A percentile compares a stretch with the other conserved stretches of the same genome.
These are phyloP conservation scores for Boletus fagicola DNA, from an alignment of 768 basidiomycete species.

Conservation along the genomic window DNA sequence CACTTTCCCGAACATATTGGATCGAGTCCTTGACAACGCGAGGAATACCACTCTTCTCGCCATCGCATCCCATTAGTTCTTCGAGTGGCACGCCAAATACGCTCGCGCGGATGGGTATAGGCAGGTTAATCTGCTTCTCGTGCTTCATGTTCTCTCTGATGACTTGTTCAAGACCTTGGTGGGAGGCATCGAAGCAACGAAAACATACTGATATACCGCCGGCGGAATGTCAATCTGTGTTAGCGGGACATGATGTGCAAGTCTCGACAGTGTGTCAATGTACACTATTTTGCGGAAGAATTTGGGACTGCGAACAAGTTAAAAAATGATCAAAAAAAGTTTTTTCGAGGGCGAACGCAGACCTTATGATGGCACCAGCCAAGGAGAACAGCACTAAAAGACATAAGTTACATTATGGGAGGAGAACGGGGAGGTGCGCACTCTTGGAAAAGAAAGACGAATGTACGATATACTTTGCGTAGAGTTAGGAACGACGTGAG, in stretches of 20 bases:
- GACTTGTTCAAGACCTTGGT: not conserved
- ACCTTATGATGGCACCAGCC: constrained; percentile 87
- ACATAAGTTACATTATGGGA: constrained; percentile 8
- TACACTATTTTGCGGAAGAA: constrained; percentile 86
- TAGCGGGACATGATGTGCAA: constrained; percentile 75
- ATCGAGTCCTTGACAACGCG: constrained; percentile 75
- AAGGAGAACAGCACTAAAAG: constrained; percentile 80
- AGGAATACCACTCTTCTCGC: constrained; percentile 81
- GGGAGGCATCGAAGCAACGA: not conserved
- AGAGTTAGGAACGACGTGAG: constrained; percentile 8
- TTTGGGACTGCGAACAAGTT: constrained; percentile 61
- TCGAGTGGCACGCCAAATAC: constrained; percentile 81
- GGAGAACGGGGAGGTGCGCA: constrained; percentile 32
- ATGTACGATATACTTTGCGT: constrained; percentile 74
- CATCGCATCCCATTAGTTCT: constrained; percentile 79
- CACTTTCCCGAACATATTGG: constrained; percentile 65
- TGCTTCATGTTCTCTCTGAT: constrained; percentile 75
- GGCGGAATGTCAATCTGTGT: constrained; percentile 86
- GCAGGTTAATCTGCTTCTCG: constrained; percentile 68
- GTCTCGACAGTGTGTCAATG: constrained; percentile 70
- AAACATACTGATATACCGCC: constrained; percentile 73
- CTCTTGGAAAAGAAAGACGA: constrained; percentile 88
- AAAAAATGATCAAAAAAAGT: not conserved
- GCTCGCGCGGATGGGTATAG: constrained; percentile 56
- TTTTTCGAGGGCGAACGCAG: constrained; percentile 1